phyloP scores from a whole-genome alignment of 805 yeast species.

The Metschnikowia cubensis region DNA sequence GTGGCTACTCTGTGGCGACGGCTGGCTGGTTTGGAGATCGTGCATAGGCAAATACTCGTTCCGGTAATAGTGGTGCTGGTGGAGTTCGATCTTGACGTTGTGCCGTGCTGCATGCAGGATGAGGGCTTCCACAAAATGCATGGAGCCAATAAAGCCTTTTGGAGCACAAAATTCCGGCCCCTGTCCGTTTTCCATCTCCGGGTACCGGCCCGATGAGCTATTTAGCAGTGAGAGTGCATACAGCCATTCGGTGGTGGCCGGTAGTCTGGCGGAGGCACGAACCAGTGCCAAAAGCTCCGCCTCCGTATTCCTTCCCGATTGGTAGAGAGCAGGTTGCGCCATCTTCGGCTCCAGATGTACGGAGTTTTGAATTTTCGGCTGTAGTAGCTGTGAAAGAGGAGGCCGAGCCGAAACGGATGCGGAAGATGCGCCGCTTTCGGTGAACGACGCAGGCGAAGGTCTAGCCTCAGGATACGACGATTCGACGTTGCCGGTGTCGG shows the following conservation, averaged over 20 bases:
- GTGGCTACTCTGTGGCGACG: not conserved
- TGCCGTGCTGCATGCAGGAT: slow-evolving; percentile 56
- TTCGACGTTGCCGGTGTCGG: too few species aligned
- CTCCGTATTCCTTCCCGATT: not conserved
- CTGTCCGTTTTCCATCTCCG: not conserved
- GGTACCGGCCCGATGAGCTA: not conserved
- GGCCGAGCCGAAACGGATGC: not conserved
- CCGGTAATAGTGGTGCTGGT: slow-evolving; percentile 79
- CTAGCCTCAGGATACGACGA: too few species aligned
- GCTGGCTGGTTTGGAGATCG: not conserved
- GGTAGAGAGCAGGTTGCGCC: not conserved
- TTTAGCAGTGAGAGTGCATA: not conserved
- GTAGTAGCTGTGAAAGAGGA: not conserved
- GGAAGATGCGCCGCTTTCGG: not conserved
- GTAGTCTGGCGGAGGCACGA: slow-evolving; percentile 3
- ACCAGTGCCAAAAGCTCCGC: slow-evolving; percentile 8
- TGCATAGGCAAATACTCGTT: not conserved
- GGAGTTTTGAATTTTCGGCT: not conserved
- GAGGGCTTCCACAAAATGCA: slow-evolving; percentile 52
- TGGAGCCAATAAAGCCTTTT: slow-evolving; percentile 47
- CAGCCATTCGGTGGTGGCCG: slow-evolving; percentile 1
- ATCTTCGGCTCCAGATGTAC: not conserved
- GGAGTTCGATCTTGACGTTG: slow-evolving; percentile 61
- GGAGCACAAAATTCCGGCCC: not conserved
- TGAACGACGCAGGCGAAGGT: too few species aligned